These are phyloP conservation scores for Elsinoe ampelina DNA, from an alignment of 2,329 filamentous ascomycete species.

Conservation along the genomic window DNA sequence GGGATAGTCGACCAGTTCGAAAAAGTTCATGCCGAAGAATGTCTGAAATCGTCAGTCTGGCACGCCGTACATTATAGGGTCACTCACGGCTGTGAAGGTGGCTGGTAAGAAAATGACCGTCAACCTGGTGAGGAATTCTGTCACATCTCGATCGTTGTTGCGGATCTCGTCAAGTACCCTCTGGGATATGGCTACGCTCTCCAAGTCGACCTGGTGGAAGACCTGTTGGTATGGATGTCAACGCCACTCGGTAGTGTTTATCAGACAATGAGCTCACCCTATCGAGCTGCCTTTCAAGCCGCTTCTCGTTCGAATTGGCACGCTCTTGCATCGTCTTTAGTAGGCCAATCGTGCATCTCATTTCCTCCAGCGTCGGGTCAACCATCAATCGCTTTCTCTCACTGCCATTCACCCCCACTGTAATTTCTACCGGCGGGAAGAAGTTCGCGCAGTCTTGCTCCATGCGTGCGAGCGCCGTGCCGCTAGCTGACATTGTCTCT, in stretches of 20 bases:
- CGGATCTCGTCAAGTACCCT: background rate
- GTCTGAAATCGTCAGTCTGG: background rate
- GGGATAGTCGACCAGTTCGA: background rate
- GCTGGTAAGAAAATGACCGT: background rate
- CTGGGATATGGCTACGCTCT: background rate
- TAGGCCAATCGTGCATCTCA: background rate
- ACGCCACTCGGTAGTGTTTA: background rate
- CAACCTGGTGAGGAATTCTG: background rate
- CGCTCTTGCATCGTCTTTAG: background rate
- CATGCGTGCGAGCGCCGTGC: background rate
- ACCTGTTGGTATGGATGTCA: background rate
- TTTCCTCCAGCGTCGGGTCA: background rate
- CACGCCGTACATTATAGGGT: too few relatives aligned
- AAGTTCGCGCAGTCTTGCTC: background rate
- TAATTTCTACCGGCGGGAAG: background rate
- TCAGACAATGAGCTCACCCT: background rate
- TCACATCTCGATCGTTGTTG: background rate
- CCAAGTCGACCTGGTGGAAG: constrained; percentile 4
- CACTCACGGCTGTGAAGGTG: constrained; percentile 2
- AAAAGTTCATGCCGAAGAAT: constrained; percentile 9
- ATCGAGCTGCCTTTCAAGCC: background rate
- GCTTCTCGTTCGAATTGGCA: background rate
- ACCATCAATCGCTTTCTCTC: background rate
- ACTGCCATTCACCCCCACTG: background rate
- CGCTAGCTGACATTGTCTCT: background rate